Evolutionary conservation across 768 basidiomycete species (phyloP).

Genomic region (Cystofilobasidium bisporidii): DNA sequence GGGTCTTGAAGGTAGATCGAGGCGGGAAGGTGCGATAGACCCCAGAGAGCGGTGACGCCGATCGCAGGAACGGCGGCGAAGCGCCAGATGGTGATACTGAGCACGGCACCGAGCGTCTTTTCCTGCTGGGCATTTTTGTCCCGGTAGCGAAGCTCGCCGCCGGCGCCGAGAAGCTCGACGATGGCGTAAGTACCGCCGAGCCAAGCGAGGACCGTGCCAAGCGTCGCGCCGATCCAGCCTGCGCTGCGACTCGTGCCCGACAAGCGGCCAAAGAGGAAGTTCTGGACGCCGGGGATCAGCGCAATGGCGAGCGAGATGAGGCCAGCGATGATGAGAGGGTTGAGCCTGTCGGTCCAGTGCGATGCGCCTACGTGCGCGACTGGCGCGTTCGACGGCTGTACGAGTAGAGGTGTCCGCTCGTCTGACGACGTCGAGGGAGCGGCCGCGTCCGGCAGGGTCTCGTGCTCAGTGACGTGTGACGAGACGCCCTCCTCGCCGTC

Average conservation of each 20-base stretch:
- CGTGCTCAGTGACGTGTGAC: not conserved
- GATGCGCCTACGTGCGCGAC: not conserved
- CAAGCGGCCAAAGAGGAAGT: conserved; percentile 1
- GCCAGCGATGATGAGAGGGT: conserved; percentile 19
- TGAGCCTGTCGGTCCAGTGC: conserved; percentile 6
- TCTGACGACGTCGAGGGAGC: not conserved
- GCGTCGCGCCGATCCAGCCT: conserved; percentile 18
- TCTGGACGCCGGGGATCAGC: conserved; percentile 14
- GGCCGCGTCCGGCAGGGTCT: not conserved
- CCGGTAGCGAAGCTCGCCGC: conserved; percentile 16
- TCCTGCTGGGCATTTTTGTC: conserved; percentile 14
- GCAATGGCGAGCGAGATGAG: conserved; percentile 11
- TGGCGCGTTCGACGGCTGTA: not conserved
- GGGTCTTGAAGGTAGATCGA: conserved; percentile 5
- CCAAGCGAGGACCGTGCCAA: conserved; percentile 13
- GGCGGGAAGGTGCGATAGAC: not conserved
- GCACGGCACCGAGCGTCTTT: conserved; percentile 23
- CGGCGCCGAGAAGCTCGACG: conserved; percentile 16
- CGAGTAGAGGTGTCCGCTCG: conserved; percentile 22
- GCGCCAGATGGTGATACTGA: conserved; percentile 22
- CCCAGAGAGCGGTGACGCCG: not conserved
- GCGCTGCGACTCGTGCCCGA: not conserved
- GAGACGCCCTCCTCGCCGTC: not conserved
- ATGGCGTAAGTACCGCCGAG: conserved; percentile 16
- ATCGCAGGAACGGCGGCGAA: conserved; percentile 22